Evolutionary conservation across 1,139 yeast genomes (phyloP), one percentile per base, ranked within the genome.

Genomic region (Yamadazyma taylorii): DNA sequence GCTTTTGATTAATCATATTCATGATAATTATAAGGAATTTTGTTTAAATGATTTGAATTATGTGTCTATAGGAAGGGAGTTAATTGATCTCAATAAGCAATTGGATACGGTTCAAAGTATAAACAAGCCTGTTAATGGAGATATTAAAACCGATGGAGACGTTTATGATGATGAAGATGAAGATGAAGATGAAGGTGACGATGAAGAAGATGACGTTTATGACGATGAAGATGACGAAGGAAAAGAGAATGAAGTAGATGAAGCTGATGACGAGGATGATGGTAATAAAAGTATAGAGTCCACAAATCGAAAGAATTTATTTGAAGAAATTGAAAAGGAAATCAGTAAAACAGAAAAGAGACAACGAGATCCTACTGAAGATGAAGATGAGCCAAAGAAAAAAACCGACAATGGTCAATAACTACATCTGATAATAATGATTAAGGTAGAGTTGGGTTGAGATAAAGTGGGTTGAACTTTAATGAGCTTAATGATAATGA

Each of bases 1-100:
- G 38, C 42, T 67, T 9, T 50, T 85, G 38, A 77, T 78, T 5
- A 66, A 56, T 25, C 73, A 81, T 52, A 58, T 85, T 29, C 72
- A 72, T 38, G 61, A 65, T 2, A 63, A 67, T 23, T 77, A 70
- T 48, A 60, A 60, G 16, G 56, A 56, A 1, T 55, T 67, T 32
- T 61, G 82, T 35, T 48, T 52, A 15, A 48, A 54, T 17, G 52
- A 57, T 24, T 47, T 66, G 15, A 35, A 38, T 13, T 61, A 61
- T 42, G 69, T 61, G 4, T 50, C 50, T 15, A 61, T 69, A 1
- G 75, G 63, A 34, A 51, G 39, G 33, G 67, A 46, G 48, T 66
- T 56, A 45, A 56, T 54, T 5, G 29, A 36, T 13, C 36, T 47
- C 23, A 37, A 45, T 31, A 46, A 41, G 5, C 48, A 38, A 25